Base-by-base conservation (phyloP, 2,329 filamentous ascomycete genomes). In the Alternaria novae-zelandiae region DNA sequence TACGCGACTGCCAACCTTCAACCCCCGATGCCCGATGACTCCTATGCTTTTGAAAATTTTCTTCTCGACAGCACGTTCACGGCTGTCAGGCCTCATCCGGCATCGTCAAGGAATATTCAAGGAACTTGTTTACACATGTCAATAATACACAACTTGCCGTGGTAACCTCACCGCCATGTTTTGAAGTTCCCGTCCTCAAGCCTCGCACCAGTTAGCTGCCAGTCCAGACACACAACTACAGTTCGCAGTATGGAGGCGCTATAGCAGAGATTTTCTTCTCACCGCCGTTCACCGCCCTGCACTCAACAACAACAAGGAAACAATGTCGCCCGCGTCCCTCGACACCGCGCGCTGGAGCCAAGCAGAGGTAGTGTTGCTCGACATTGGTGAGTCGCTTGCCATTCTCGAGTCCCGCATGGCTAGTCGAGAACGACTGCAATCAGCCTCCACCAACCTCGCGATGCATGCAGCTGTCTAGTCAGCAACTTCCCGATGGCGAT, bases 291-390 rank as follows among this genome's bases (percentile, higher is more conserved):
- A 75, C 74, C 73, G 72, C 75, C 65, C 62, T 61, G 61, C 57
- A 63, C 63, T 71, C 69, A 70, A 67, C 67, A 53, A 54, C 59
- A 44, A 28, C 54, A 43, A 26, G 46, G 11, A 61, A 67, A 72
- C 63, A 65, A 77, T 75, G 76, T 66, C 71, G 67, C 61, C 57
- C 67, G 71, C 69, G 36, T 64, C 71, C 32, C 63, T 79, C 64
- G 67, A 79, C 61, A 23, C 32, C 63, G 68, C 57, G 63, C 74
- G 76, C 64, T 79, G 77, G 76, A 65, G 54, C 50, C 58, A 61
- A 69, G 71, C 83, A 57, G 83, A 84, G 72, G 82, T 84, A 36
- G 81, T 87, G 71, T 77, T 88, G 71, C 83, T 88, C 69, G 86
- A 88, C 77, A 88, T 88, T 75, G 86, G 86, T 88, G 82, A 83